A percentile compares a stretch with the other conserved stretches of the same genome.
phyloP scores from a whole-genome alignment of 2,329 filamentous ascomycete genomes.

The Epichloe sp. region DNA sequence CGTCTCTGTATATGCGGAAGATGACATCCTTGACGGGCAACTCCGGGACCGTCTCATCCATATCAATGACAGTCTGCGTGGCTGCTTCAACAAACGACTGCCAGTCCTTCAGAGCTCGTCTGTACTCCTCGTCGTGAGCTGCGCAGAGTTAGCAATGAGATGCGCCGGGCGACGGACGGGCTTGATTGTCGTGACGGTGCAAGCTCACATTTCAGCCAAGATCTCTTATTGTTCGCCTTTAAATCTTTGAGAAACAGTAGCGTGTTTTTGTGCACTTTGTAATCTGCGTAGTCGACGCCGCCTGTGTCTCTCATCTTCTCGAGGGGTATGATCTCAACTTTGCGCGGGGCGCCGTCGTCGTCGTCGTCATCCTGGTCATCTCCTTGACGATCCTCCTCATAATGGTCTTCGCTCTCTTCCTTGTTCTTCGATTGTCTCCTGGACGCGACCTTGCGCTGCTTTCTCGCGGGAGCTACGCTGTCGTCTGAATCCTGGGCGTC shows the following conservation, averaged over 20 bases:
- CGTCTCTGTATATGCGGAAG: conserved; percentile 78
- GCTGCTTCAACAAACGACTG: conserved; percentile 62
- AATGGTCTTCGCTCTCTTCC: conserved; percentile 11
- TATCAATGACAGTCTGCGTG: conserved; percentile 54
- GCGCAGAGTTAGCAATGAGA: not conserved
- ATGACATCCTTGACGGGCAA: conserved; percentile 75
- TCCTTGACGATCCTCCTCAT: conserved; percentile 14
- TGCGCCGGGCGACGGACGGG: not conserved
- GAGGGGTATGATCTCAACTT: conserved; percentile 22
- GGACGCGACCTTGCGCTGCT: conserved; percentile 15
- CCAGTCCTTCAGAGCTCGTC: conserved; percentile 68
- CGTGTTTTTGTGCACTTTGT: conserved; percentile 43
- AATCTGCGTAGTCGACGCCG: conserved; percentile 34
- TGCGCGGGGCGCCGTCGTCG: conserved; percentile 24
- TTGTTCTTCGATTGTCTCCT: conserved; percentile 8
- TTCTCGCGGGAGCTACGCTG: conserved; percentile 12
- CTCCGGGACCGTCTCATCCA: conserved; percentile 75
- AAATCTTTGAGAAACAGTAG: conserved; percentile 44
- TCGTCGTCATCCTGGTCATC: conserved; percentile 16
- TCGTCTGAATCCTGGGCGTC: conserved; percentile 4
- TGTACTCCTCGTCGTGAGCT: conserved; percentile 73
- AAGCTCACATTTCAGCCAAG: conserved; percentile 45
- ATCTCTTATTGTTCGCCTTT: conserved; percentile 43
- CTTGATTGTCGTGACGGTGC: not conserved
- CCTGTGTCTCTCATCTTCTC: conserved; percentile 22